Evolutionary conservation across 2,329 filamentous ascomycete species (phyloP), one percentile per base, ranked within the genome.

Genomic region (Gnomoniopsis smithogilvyi): DNA sequence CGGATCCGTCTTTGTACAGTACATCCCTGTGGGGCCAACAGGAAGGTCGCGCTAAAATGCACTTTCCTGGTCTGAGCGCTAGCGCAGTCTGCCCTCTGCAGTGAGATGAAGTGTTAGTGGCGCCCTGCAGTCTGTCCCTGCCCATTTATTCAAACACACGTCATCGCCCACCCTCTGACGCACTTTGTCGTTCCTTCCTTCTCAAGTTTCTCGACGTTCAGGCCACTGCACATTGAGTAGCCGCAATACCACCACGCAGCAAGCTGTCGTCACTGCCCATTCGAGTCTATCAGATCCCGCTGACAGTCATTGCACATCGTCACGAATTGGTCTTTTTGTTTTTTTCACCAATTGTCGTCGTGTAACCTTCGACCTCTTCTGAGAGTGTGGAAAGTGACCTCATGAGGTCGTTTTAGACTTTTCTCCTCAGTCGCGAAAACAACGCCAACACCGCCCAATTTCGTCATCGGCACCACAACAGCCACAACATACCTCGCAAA

Each of bases 401-500:
- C 53, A 61, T 58, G 36, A 54, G 51, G 43, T 50, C 55, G 38
- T 59, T 61, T 59, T 63, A 56, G 61, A 45, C 51, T 61, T 63
- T 56, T 50, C 12, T 43, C 30, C 21, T 21, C 53, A 6, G 50
- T 51, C 34, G 22, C 46, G 26, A 24, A 47, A 30, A 41, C 38
- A 48, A 53, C 50, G 30, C 50, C 41, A 26, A 50, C 41, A 19
- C 56, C 21, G 36, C 45, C 53, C 53, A 30, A 62, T 62, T 62
- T 60, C 71, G 76, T 74, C 72, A 75, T 80, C 73, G 73, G 76
- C 76, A 76, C 76, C 73, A 80, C 57, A 15, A 36, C 36, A 34
- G 30, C 38, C 26, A 19, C 26, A 41, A 30, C 19, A 43, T 30
- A 36, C 19, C 34, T n/a, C 17, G 22, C 19, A 4, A 30, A 30